Conservation (phyloP, 345 rosid species). For the Reutealis trisperma region DNA sequence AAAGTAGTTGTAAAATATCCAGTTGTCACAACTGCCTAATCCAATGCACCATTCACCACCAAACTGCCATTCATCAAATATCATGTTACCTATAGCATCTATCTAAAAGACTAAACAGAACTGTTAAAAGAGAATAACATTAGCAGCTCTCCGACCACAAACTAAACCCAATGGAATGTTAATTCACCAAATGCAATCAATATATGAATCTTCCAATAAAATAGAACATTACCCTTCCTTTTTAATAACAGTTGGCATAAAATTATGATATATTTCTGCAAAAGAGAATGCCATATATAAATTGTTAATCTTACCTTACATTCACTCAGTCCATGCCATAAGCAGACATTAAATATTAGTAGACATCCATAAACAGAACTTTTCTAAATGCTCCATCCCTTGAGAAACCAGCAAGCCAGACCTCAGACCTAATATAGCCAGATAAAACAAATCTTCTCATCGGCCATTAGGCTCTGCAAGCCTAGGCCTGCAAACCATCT, state of each 20-base stretch:
- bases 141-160: too few relatives aligned
- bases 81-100: too few relatives aligned
- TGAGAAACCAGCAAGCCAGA: conserved; percentile 2
- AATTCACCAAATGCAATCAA: too few relatives aligned
- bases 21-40: too few relatives aligned
- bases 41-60: too few relatives aligned
- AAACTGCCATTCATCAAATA: too few relatives aligned
- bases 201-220: too few relatives aligned
- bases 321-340: conserved; percentile 15
- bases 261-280: conserved; percentile 5
- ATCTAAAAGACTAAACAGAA: too few relatives aligned
- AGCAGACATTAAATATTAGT: conserved; percentile 24
- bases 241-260: background rate
- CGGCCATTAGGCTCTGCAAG: conserved; percentile 41
- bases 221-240: too few relatives aligned
- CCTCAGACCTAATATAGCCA: background rate
- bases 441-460: conserved; percentile 21
- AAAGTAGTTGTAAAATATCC: too few relatives aligned
- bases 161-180: too few relatives aligned
- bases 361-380: conserved; percentile 21
- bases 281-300: conserved; percentile 16
- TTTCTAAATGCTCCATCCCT: background rate
- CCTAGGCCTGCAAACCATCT: conserved; percentile 63
- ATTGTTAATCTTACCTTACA: conserved; percentile 18
- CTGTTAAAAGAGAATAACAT: too few relatives aligned